Percentiles rank a stretch among this genome's conserved stretches.
These are phyloP conservation scores for Trichosanthes truncata DNA, from an alignment of 306 rosid genomes.

Conservation along the genomic window DNA sequence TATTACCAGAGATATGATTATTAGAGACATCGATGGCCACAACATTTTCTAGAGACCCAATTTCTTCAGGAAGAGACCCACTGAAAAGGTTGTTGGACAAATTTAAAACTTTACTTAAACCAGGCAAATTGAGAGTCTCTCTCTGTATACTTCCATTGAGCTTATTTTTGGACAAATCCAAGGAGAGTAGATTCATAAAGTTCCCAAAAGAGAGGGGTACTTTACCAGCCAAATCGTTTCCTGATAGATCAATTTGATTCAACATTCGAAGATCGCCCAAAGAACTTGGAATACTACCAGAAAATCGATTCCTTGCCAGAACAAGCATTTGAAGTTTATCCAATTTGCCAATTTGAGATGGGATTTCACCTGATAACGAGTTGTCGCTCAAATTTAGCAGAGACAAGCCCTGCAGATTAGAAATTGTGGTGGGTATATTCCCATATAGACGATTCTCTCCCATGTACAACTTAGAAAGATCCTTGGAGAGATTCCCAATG, in stretches of 20 bases:
- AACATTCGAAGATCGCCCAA: constrained; percentile 46
- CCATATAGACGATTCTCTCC: constrained; percentile 57
- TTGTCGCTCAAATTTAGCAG: constrained; percentile 49
- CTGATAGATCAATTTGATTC: constrained; percentile 41
- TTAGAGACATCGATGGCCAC: constrained; percentile 49
- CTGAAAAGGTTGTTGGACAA: constrained; percentile 45
- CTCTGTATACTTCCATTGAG: constrained; percentile 53
- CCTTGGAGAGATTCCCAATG: constrained; percentile 54
- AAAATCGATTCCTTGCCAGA: constrained; percentile 34
- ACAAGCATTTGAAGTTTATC: constrained; percentile 29
- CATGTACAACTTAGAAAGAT: constrained; percentile 40
- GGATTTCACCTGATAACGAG: constrained; percentile 48
- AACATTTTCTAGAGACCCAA: constrained; percentile 25
- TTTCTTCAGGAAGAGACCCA: constrained; percentile 51
- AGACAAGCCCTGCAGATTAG: constrained; percentile 33
- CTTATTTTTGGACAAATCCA: constrained; percentile 58
- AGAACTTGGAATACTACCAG: constrained; percentile 42
- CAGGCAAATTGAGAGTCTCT: constrained; percentile 38
- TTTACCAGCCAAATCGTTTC: constrained; percentile 33
- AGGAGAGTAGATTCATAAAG: constrained; percentile 28
- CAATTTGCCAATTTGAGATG: constrained; percentile 40
- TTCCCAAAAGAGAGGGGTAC: constrained; percentile 41
- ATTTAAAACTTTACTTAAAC: constrained; percentile 40
- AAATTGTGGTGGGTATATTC: constrained; percentile 41
- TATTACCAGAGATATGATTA: constrained; percentile 37